Percentiles rank a stretch among this genome's conserved stretches.
These are phyloP conservation scores for Paracoccidioides lutzii DNA, from an alignment of 2,329 filamentous ascomycete species.

Conservation along the genomic window DNA sequence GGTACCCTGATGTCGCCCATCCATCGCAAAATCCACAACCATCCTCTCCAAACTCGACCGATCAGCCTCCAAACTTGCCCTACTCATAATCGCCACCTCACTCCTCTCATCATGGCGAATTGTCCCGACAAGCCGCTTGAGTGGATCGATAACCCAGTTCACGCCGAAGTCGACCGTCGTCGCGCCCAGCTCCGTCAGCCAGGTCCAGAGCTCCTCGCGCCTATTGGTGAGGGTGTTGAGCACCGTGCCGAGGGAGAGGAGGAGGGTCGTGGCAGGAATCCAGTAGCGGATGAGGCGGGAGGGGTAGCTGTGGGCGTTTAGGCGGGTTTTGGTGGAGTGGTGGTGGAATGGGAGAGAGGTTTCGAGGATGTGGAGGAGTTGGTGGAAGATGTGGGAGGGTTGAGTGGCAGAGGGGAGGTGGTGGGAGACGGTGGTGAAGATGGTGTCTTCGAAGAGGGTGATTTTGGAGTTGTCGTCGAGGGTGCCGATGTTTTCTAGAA, in stretches of 20 bases:
- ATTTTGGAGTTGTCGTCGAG: conserved; percentile 41
- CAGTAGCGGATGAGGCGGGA: conserved; percentile 70
- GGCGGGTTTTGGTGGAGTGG: conserved; percentile 41
- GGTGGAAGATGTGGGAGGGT: conserved; percentile 25
- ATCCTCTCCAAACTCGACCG: conserved; percentile 87
- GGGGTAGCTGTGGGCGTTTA: conserved; percentile 59
- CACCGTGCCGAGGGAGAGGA: conserved; percentile 79
- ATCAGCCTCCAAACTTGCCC: conserved; percentile 79
- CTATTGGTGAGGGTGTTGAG: conserved; percentile 63
- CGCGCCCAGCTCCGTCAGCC: conserved; percentile 64
- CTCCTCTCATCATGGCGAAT: conserved; percentile 87
- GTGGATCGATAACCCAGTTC: conserved; percentile 89
- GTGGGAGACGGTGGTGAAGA: conserved; percentile 47
- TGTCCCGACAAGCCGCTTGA: conserved; percentile 70
- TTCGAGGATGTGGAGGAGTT: conserved; percentile 47
- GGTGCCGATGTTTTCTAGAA: conserved; percentile 55
- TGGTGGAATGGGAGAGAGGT: conserved; percentile 56
- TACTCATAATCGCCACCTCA: conserved; percentile 94
- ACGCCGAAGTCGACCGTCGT: conserved; percentile 84
- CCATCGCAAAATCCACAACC: conserved; percentile 89
- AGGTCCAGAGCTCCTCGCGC: conserved; percentile 62
- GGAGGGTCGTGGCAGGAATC: conserved; percentile 57
- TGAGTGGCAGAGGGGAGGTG: conserved; percentile 46
- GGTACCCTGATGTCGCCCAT: conserved; percentile 47
- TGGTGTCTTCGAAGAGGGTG: conserved; percentile 42